Conservation (phyloP, 768 basidiomycete genomes). For the Boletus fagicola region DNA sequence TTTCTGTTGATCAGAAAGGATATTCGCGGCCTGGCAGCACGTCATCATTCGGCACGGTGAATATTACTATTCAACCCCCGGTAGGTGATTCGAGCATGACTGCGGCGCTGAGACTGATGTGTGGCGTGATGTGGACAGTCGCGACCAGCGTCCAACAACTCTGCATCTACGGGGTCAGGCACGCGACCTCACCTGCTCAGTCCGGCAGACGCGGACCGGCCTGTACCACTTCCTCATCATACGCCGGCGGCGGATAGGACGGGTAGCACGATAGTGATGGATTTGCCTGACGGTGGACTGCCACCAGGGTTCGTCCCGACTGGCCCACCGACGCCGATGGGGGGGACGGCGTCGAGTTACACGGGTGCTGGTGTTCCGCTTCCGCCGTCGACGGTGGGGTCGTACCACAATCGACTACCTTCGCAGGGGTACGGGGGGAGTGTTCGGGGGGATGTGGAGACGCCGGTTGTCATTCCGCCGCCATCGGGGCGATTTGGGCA, state of each 20-base stretch:
- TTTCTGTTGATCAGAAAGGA: constrained; percentile 24
- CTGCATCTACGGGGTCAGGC: constrained; percentile 25
- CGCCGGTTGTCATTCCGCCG: constrained; percentile 30
- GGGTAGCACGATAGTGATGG: constrained; percentile 24
- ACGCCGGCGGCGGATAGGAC: constrained; percentile 4
- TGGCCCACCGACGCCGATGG: constrained; percentile 20
- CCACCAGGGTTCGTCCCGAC: constrained; percentile 40
- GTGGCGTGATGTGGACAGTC: constrained; percentile 28
- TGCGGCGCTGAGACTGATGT: constrained; percentile 3
- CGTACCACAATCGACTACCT: constrained; percentile 26
- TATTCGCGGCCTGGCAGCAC: constrained; percentile 29
- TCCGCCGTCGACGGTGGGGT: constrained; percentile 29
- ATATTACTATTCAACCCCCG: constrained; percentile 34
- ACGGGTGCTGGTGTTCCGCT: constrained; percentile 32
- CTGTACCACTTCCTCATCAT: constrained; percentile 30
- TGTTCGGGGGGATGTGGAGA: neutral
- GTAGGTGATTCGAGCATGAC: constrained; percentile 17
- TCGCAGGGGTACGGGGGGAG: constrained; percentile 13
- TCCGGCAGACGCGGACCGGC: constrained; percentile 41
- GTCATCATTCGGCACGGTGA: constrained; percentile 32
- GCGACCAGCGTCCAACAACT: constrained; percentile 38
- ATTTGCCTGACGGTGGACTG: constrained; percentile 27
- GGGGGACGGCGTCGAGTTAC: constrained; percentile 17
- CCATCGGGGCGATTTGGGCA: constrained; percentile 18
- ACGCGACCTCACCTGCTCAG: constrained; percentile 35